Evolutionary conservation across 345 rosid species (phyloP).

Genomic region (Citrus inodora): DNA sequence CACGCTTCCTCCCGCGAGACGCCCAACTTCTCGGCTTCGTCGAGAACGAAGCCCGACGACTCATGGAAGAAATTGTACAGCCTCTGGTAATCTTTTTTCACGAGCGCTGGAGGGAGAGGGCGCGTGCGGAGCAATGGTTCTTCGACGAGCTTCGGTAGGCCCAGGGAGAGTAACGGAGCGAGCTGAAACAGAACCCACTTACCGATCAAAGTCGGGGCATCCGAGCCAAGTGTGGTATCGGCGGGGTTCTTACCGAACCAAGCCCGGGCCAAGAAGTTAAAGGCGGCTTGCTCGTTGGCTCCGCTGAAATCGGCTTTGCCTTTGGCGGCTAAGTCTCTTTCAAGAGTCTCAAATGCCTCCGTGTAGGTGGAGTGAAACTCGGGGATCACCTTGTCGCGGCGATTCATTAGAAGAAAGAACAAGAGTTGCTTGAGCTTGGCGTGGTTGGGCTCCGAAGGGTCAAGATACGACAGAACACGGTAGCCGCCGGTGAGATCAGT

Average conservation of each 20-base stretch:
- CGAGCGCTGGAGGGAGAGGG: conserved; percentile 56
- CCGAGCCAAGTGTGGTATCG: conserved; percentile 54
- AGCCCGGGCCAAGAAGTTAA: conserved; percentile 59
- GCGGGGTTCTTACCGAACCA: conserved; percentile 55
- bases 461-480: conserved; percentile 75
- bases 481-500: conserved; percentile 82
- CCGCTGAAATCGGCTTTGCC: conserved; percentile 54
- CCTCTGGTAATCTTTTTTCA: conserved; percentile 64
- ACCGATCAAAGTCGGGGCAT: conserved; percentile 53
- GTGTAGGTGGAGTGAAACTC: conserved; percentile 59
- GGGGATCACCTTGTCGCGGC: conserved; percentile 64
- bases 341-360: conserved; percentile 47
- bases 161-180: conserved; percentile 50
- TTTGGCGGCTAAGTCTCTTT: conserved; percentile 48
- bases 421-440: conserved; percentile 62
- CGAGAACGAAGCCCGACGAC: conserved; percentile 50
- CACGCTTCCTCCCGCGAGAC: conserved; percentile 77
- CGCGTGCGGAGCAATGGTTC: conserved; percentile 52
- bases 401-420: conserved; percentile 54
- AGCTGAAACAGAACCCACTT: conserved; percentile 77
- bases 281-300: conserved; percentile 60
- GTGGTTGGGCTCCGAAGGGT: conserved; percentile 79
- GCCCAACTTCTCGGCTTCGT: conserved; percentile 65
- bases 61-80: conserved; percentile 72
- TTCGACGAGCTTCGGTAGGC: conserved; percentile 55